Base-by-base conservation (phyloP, 257 asterid species). In the Petunia axillaris region DNA sequence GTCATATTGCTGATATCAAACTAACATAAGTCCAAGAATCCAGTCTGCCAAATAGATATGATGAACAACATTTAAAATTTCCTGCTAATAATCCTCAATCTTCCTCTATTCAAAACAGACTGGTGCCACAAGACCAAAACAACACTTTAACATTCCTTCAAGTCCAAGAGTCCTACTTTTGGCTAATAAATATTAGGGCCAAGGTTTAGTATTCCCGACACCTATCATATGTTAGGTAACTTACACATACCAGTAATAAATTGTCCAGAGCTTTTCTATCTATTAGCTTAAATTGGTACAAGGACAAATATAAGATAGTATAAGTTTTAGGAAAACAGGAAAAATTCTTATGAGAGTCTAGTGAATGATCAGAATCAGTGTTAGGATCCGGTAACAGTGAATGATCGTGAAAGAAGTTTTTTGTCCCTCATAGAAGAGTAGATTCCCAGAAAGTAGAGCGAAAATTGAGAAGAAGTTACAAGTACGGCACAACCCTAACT, bases 381-480 rank as follows among this genome's bases (percentile, higher is more conserved):
- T 1, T 48, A 70, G 43, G 7, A 68, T 2, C 14, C 66, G 7
- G 10, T 60, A 13, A 60, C 25, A 70, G 43, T 48, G 55, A 52
- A 52, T 52, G 10, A 52, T 52, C 8, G 55, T 9, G 4, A 52
- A 52, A 25, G 10, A 52, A 52, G 55, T 14, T 48, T 25, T 71
- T 35, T 46, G 25, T 25, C 25, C 25, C 60, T 70, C 59, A 2
- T 71, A 15, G n/a, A 25, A 16, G 4, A 71, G 77, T 48, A 70
- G 57, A 48, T 71, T 3, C 41, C 77, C 25, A 48, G 77, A 59
- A 71, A 71, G 60, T 48, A 48, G 77, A 25, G 75, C 75, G 41
- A 14, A 53, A 43, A 71, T 1, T 71, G 77, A 41, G 15, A 71
- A 48, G 25, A 71, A 9, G 60, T 10, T n/a, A 25, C 59, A 5